Evolutionary conservation across 768 basidiomycete species (phyloP), one percentile per base, ranked within the genome.

Genomic region (Cystoderma amianthinum): DNA sequence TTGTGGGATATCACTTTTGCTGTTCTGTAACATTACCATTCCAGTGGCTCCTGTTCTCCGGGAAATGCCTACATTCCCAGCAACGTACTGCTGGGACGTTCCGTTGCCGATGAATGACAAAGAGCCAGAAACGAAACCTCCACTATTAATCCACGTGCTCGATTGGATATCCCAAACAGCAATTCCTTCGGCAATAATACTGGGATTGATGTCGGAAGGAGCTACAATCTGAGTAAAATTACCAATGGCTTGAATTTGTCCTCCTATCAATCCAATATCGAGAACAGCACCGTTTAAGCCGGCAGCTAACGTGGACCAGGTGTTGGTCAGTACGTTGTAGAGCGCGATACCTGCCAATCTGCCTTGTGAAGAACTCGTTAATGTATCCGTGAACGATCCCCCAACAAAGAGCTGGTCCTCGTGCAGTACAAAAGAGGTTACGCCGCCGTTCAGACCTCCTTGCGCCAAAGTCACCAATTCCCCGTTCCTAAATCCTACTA

Each of bases 301-400:
- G 42, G 74, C 82, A 5, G 67, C 75, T 2, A 96, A 63, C 1
- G 83, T 43, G 11, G 59, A 61, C 93, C 93, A 97, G 7, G 70
- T 54, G 44, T 81, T 73, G 21, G 66, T 67, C 39, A 63, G 52
- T 9, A 90, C 63, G 48, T 92, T 74, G 58, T 92, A 97, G 40
- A 76, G 54, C 0, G 82, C 90, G 22, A 95, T 60, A 24, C 80
- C 74, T 33, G 59, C 60, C 24, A 91, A 62, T 23, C 60, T 64
- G 41, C 75, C 74, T 35, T 71, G 63, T 2, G 67, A 72, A 0
- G 81, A 76, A 12, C 69, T 63, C 4, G 70, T 64, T 1, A 59
- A 58, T 0, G 90, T 86, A 46, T 86, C 82, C 1, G 69, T 72
- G 66, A 99, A 99, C 0, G 79, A 67, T 1, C 96, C 96, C n/a